These are phyloP conservation scores for Bassia scoparia DNA, from an alignment of 148 eudicot species.

Conservation along the genomic window DNA sequence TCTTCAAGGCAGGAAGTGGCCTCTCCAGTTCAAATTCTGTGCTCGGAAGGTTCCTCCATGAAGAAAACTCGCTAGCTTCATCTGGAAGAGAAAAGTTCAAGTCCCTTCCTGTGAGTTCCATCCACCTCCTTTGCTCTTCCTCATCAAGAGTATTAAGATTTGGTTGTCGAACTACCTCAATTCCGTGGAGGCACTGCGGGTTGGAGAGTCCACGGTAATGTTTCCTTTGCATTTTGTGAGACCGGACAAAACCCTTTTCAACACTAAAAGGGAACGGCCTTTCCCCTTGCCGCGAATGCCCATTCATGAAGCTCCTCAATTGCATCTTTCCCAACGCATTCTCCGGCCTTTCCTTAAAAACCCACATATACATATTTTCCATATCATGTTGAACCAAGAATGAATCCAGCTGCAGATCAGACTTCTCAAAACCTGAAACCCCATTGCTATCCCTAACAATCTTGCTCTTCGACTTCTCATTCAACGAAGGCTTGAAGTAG, in stretches of 20 bases:
- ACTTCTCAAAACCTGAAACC: constrained; percentile 63
- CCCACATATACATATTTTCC: constrained; percentile 97
- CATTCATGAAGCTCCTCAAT: constrained; percentile 83
- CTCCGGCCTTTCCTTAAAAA: constrained; percentile 65
- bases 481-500: constrained; percentile 68
- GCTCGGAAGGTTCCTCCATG: constrained; percentile 70
- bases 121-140: constrained; percentile 75
- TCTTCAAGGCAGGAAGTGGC: constrained; percentile 45
- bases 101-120: constrained; percentile 62
- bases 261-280: constrained; percentile 66
- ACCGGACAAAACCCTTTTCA: constrained; percentile 81
- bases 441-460: constrained; percentile 53
- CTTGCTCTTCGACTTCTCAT: constrained; percentile 55
- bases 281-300: constrained; percentile 78
- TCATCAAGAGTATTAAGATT: constrained; percentile 51
- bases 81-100: constrained; percentile 49
- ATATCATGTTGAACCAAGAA: constrained; percentile 86
- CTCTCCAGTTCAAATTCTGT: constrained; percentile 70
- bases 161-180: constrained; percentile 59
- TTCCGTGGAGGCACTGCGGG: constrained; percentile 73
- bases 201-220: constrained; percentile 81
- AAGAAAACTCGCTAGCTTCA: constrained; percentile 64
- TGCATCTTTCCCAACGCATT: constrained; percentile 89
- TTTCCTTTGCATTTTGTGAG: constrained; percentile 82
- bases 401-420: constrained; percentile 65